Conservation (phyloP, 1,284 basidiomycete species). For the Microbotryum intermedium region DNA sequence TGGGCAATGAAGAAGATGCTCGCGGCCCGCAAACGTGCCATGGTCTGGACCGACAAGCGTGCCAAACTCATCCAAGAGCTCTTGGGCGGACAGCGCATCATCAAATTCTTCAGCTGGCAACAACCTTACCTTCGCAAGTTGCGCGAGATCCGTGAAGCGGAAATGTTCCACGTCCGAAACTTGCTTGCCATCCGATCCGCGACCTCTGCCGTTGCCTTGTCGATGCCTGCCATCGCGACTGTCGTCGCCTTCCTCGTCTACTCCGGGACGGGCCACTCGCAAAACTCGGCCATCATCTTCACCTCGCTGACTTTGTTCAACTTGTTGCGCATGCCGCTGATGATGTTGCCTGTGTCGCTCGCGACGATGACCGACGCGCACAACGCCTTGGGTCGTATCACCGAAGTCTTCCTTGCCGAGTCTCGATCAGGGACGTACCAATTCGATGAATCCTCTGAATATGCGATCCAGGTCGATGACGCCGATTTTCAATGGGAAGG, state of each 20-base stretch:
- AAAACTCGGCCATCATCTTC: slow-evolving; percentile 64
- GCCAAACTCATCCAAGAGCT: slow-evolving; percentile 75
- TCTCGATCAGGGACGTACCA: slow-evolving; percentile 55
- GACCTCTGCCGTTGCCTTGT: slow-evolving; percentile 55
- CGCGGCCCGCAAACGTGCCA: slow-evolving; percentile 59
- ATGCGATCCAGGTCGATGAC: slow-evolving; percentile 56
- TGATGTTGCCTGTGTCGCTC: slow-evolving; percentile 65
- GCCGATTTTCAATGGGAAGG: slow-evolving; percentile 80
- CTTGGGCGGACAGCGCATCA: slow-evolving; percentile 73
- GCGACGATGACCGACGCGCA: slow-evolving; percentile 67
- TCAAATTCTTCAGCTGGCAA: slow-evolving; percentile 68
- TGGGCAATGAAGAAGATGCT: slow-evolving; percentile 68
- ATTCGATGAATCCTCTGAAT: slow-evolving; percentile 45
- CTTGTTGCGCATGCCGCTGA: slow-evolving; percentile 61
- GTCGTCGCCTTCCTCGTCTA: slow-evolving; percentile 79
- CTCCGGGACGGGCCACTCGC: slow-evolving; percentile 53
- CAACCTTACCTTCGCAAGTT: slow-evolving; percentile 58
- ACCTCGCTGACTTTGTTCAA: slow-evolving; percentile 65
- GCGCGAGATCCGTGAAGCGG: slow-evolving; percentile 59
- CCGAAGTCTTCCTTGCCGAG: slow-evolving; percentile 67
- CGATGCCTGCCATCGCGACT: slow-evolving; percentile 67
- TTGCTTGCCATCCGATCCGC: slow-evolving; percentile 56
- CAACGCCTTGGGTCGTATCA: slow-evolving; percentile 61
- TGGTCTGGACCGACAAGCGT: slow-evolving; percentile 81
- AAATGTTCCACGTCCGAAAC: slow-evolving; percentile 68